These are phyloP conservation scores for Teratosphaeria viscida DNA, from an alignment of 2,329 filamentous ascomycete genomes.

Conservation along the genomic window DNA sequence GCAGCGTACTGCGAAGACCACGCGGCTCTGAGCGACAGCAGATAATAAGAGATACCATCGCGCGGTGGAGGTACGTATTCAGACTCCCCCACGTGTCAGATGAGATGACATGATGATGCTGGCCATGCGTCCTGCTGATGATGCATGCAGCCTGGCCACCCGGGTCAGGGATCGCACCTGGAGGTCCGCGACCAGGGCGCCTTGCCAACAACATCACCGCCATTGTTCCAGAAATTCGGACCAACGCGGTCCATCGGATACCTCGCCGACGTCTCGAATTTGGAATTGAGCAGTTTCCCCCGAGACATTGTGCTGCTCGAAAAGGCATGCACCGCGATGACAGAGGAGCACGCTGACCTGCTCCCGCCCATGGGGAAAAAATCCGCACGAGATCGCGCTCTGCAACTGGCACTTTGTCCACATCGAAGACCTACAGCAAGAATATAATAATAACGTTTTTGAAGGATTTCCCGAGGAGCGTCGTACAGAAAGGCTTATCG, in stretches of 20 bases:
- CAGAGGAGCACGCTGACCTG: background rate
- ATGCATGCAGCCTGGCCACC: background rate
- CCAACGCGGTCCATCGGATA: too few relatives aligned
- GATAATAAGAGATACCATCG: too few relatives aligned
- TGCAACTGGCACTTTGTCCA: background rate
- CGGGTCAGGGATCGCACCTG: background rate
- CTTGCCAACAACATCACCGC: background rate
- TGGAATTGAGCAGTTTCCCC: background rate
- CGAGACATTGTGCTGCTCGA: background rate
- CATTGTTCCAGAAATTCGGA: background rate
- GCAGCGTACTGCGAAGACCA: too few relatives aligned
- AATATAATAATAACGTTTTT: background rate
- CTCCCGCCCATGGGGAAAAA: background rate
- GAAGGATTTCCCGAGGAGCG: background rate
- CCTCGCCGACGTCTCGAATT: background rate
- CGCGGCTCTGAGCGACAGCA: too few relatives aligned
- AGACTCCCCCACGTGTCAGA: background rate
- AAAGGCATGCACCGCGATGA: too few relatives aligned
- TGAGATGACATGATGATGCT: background rate
- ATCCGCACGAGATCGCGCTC: too few relatives aligned
- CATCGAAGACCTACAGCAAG: background rate
- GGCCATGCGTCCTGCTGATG: background rate
- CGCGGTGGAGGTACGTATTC: background rate
- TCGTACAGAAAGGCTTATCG: background rate
- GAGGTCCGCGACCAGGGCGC: background rate